Evolutionary conservation across 1,284 basidiomycete genomes (phyloP), one percentile per base, ranked within the genome.

Genomic region (Papiliotrema laurentii): DNA sequence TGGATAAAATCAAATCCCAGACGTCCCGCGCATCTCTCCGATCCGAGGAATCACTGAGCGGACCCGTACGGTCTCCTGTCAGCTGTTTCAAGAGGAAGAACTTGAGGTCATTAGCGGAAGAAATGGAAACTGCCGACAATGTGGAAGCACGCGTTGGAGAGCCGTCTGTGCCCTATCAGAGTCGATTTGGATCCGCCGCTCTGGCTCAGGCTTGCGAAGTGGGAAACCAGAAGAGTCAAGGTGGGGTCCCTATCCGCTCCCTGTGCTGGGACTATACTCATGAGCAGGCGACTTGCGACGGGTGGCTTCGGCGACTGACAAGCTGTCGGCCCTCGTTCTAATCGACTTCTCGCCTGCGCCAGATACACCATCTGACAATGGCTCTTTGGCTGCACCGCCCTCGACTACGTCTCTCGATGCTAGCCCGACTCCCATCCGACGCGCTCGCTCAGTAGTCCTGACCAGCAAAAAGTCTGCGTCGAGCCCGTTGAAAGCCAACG

Each of bases 281-380:
- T 39, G 22, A 18, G 2, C 46, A 61, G 62, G 48, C 7, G 49
- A 50, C 19, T 52, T 66, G 19, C 36, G 54, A 31, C 50, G 58
- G 18, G 65, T 67, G 16, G 54, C 66, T 0, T 63, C 62, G 7
- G 68, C 66, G 11, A 70, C 62, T 21, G 55, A 61, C 43, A 59
- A 61, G 43, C 58, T 70, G 0, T 53, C 58, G 43, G 51, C 55
- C 41, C 52, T 67, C 16, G 53, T 70, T 28, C 43, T 53, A 5
- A 21, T 42, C 18, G 55, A 61, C 30, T 56, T 60, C 28, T 61
- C 62, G 5, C 63, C 61, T 4, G 51, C 43, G 19, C 49, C 56
- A 2, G 34, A 39, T 13, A 50, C 43, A 5, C 47, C 53, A 0
- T 41, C 47, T 33, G 38, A 39, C 11, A n/a, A 43, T 4, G 30